phyloP scores from a whole-genome alignment of 2,329 filamentous ascomycete species.

The Botrytis sinoallii region DNA sequence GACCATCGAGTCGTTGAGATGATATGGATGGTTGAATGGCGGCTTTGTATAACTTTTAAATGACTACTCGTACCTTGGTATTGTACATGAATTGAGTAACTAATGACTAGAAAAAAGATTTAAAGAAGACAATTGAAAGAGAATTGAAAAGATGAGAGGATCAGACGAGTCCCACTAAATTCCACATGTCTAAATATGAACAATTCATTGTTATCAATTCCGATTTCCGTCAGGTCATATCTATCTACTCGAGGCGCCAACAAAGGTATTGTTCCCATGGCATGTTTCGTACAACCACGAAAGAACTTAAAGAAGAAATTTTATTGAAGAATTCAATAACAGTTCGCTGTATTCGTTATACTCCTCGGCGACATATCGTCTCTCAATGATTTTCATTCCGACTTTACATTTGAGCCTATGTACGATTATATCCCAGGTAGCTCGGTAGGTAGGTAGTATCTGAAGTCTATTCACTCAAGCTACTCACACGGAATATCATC shows the following conservation, averaged over 20 bases:
- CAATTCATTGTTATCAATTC: not conserved
- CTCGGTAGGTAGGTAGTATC: not conserved
- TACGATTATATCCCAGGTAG: not conserved
- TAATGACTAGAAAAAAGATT: not conserved
- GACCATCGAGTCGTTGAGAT: constrained; percentile 1
- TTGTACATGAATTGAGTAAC: not conserved
- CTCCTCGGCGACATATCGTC: not conserved
- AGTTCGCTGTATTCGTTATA: not conserved
- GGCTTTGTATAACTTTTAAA: not conserved
- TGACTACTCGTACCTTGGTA: not conserved
- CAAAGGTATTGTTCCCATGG: not conserved
- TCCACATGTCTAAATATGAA: not conserved
- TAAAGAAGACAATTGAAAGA: not conserved
- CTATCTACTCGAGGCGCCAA: constrained; percentile 2
- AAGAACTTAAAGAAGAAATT: not conserved
- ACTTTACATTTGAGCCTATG: constrained; percentile 3
- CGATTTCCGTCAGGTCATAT: not conserved
- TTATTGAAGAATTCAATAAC: not conserved
- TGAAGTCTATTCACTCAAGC: not conserved
- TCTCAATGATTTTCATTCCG: not conserved
- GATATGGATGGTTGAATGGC: not conserved
- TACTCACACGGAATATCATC: constrained; percentile 1
- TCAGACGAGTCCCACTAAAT: not conserved
- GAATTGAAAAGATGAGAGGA: not conserved
- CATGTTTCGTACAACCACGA: not conserved